Base-by-base conservation (phyloP, 1,284 basidiomycete genomes). In the Gymnopus androsaceus region DNA sequence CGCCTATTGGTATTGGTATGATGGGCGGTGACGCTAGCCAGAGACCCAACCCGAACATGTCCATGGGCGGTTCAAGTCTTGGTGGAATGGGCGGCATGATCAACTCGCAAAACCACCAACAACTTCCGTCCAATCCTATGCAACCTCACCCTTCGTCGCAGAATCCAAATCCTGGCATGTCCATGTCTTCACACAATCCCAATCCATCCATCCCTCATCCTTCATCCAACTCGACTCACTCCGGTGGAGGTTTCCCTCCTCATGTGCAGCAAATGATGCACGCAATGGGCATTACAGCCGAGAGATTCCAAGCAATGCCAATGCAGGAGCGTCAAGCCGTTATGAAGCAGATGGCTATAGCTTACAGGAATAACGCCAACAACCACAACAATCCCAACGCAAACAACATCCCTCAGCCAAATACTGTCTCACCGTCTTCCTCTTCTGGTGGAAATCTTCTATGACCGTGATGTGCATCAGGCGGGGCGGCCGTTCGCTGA, bases 21-120 rank as follows among this genome's bases (percentile, higher is more conserved):
- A 52, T 42, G 28, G 50, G 34, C 3, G 48, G 17, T 23, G 54
- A 56, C 21, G 17, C 53, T 11, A 23, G 37, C 7, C 44, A 36
- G 34, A 48, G 54, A 44, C 48, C 40, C 12, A 27, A 41, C 9
- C 23, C 37, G 17, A 49, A 41, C 19, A 50, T 55, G 54, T 46
- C 54, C 17, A 51, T 49, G 21, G 38, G 38, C 27, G 41, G 38
- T 17, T 3, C 11, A 11, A 37, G 37, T 28, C 37, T 54, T n/a
- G 23, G 45, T 8, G 54, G 45, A 15, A 47, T 46, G 44, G 23
- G 42, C 14, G 14, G 19, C 11, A 50, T 42, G 46, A 49, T 41
- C 41, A 12, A 28, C 33, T 30, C 30, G 23, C 45, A 41, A 21
- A 27, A 49, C 14, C 37, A 45, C n/a, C 33, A 37, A n/a, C 36